Conservation (phyloP, 192 early-diverging fungal genomes). For the Rhizoclosmatium globosum region DNA sequence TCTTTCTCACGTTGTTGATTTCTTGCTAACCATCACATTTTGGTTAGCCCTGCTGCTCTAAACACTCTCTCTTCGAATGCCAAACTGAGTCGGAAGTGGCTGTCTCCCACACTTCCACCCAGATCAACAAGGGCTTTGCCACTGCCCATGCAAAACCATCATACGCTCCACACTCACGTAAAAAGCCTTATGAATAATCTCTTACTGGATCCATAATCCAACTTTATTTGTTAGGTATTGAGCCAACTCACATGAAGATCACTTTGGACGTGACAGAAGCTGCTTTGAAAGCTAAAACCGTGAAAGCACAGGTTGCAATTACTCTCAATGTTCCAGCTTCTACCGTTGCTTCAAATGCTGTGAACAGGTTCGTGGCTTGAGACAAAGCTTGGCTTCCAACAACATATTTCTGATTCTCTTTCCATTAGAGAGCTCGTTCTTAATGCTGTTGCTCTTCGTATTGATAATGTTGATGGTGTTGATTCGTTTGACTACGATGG, state of each 20-base stretch:
- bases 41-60: slow-evolving; percentile 4
- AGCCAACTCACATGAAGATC: slow-evolving; percentile 6
- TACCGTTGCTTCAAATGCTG: not conserved
- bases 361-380: not conserved
- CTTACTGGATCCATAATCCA: not conserved
- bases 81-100: not conserved
- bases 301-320: slow-evolving; percentile 12
- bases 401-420: not conserved
- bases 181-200: not conserved
- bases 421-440: slow-evolving; percentile 11
- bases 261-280: slow-evolving; percentile 16
- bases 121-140: slow-evolving; percentile 29
- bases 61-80: slow-evolving; percentile 8
- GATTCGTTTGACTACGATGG: slow-evolving; percentile 28
- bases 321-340: not conserved
- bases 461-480: slow-evolving; percentile 16
- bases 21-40: no score
- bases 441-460: slow-evolving; percentile 10
- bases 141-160: slow-evolving; percentile 12
- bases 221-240: not conserved
- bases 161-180: slow-evolving; percentile 35
- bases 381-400: not conserved
- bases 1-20: no score
- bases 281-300: slow-evolving; percentile 1
- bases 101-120: not conserved